Base-by-base conservation (phyloP, 2,329 filamentous ascomycete genomes). In the Talaromyces sp. region DNA sequence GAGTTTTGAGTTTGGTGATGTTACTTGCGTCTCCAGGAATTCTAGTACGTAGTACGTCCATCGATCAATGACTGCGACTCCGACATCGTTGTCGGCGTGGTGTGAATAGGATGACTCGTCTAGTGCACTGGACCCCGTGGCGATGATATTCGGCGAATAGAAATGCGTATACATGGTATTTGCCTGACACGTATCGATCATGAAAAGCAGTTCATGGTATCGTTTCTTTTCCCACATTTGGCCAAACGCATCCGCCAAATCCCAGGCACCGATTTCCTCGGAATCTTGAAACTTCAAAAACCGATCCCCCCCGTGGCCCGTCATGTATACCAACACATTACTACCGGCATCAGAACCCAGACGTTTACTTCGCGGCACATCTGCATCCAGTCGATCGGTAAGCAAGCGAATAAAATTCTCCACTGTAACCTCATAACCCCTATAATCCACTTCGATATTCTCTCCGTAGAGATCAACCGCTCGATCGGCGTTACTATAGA, bases 151-250 rank as follows among this genome's bases (percentile, higher is more conserved):
- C 50, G 93, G 93, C 5, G 91, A 96, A 79, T 99, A 99, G 69
- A 99, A 90, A 67, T 96, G 93, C 71, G 87, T 93, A 78, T 96
- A 99, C 91, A 99, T 97, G 33, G 94, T 99, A 74, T 99, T 99
- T 57, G 94, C 94, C 77, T 99, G 94, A 78, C 94, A 99, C 0
- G 94, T 99, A 74, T 99, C 94, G 75, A 99, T 99, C 94, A 99
- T 99, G 80, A 99, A 99, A 59, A 99, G 84, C 65, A 99, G 86
- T 75, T 99, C 94, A 73, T 97, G 90, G 75, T 97, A 99, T 80
- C 94, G 87, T 79, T 95, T 95, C 85, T 99, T 99, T 81, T 99
- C 94, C 89, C 92, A 97, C 94, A 99, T 99, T 79, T 99, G 93
- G 75, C 95, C 91, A 72, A 99, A 97, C 0, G 94, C 94, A 74